Evolutionary conservation across 228 moss, liverwort and hornwort genomes (phyloP).

Genomic region (Sphagnum magellanicum): DNA sequence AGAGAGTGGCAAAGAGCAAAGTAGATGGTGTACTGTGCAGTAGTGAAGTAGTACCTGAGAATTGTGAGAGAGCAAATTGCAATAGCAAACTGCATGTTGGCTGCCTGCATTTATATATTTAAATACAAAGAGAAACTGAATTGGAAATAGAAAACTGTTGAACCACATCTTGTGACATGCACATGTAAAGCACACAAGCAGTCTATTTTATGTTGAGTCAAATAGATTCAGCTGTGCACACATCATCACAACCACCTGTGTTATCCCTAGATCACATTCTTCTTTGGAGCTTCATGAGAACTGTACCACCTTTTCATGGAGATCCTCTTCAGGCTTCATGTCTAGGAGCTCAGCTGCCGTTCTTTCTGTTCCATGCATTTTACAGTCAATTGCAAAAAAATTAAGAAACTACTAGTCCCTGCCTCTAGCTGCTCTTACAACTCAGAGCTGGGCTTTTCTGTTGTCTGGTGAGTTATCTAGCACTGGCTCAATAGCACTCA

Average conservation of each 20-base stretch:
- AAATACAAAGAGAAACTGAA: too few species aligned
- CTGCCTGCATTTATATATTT: conserved; percentile 16
- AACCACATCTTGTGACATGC: too few species aligned
- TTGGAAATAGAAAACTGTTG: too few species aligned
- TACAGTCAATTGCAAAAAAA: not conserved
- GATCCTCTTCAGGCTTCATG: conserved; percentile 67
- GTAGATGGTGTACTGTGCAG: too few species aligned
- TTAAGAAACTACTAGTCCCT: too few species aligned
- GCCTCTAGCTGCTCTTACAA: not conserved
- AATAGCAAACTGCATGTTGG: conserved; percentile 52
- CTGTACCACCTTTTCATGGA: conserved; percentile 57
- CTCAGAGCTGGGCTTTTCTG: not conserved
- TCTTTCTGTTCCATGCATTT: conserved; percentile 37
- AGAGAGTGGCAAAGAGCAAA: too few species aligned
- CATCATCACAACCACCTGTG: too few species aligned
- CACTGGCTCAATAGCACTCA: not conserved
- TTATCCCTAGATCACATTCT: too few species aligned
- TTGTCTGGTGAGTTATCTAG: not conserved
- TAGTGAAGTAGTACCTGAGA: conserved; percentile 35
- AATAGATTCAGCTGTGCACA: too few species aligned
- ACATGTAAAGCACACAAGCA: too few species aligned
- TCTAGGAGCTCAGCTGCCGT: conserved; percentile 52
- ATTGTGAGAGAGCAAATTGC: conserved; percentile 74
- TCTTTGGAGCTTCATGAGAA: too few species aligned
- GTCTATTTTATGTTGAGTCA: too few species aligned